Percentiles rank a stretch among this genome's conserved stretches.
Evolutionary conservation across 495 filamentous ascomycete species (phyloP).

Genomic region (Bryoglossum gracile): DNA sequence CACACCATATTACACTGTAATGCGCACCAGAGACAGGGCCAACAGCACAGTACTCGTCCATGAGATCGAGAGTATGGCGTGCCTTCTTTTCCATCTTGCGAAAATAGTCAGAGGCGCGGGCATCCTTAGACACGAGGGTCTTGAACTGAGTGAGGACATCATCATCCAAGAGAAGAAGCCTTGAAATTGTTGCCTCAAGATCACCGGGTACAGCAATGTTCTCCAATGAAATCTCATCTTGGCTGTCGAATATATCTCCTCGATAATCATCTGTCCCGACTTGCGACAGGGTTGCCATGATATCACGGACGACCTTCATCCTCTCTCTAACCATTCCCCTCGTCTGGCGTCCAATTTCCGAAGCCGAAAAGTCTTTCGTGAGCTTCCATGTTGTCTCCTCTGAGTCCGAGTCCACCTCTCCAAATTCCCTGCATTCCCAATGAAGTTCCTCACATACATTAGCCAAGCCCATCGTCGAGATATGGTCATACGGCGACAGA

Average conservation of each 20-base stretch:
- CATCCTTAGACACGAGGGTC: slow-evolving; percentile 11
- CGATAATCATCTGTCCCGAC: slow-evolving; percentile 15
- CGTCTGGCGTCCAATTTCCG: slow-evolving; percentile 4
- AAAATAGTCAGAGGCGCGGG: slow-evolving; percentile 21
- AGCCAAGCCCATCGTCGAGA: slow-evolving; percentile 13
- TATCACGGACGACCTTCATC: slow-evolving; percentile 18
- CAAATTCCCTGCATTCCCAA: slow-evolving; percentile 23
- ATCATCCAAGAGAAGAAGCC: slow-evolving; percentile 18
- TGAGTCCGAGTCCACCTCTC: slow-evolving; percentile 10
- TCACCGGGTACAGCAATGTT: slow-evolving; percentile 9
- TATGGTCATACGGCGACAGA: slow-evolving; percentile 17
- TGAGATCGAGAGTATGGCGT: slow-evolving; percentile 1
- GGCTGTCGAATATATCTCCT: slow-evolving; percentile 17
- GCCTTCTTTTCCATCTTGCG: slow-evolving; percentile 18
- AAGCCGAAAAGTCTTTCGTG: slow-evolving; percentile 12
- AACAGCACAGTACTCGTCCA: slow-evolving; percentile 16
- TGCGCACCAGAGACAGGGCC: slow-evolving; percentile 7
- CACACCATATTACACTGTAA: slow-evolving; percentile 24
- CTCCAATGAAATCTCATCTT: slow-evolving; percentile 9
- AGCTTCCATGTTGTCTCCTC: slow-evolving; percentile 21
- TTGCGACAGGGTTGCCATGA: slow-evolving; percentile 22
- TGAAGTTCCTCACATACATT: slow-evolving; percentile 20
- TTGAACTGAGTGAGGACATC: slow-evolving; percentile 16
- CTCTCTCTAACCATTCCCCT: slow-evolving; percentile 9
- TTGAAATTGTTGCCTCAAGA: slow-evolving; percentile 17